phyloP scores from a whole-genome alignment of 1,284 basidiomycete species.

The Puccinia horiana region DNA sequence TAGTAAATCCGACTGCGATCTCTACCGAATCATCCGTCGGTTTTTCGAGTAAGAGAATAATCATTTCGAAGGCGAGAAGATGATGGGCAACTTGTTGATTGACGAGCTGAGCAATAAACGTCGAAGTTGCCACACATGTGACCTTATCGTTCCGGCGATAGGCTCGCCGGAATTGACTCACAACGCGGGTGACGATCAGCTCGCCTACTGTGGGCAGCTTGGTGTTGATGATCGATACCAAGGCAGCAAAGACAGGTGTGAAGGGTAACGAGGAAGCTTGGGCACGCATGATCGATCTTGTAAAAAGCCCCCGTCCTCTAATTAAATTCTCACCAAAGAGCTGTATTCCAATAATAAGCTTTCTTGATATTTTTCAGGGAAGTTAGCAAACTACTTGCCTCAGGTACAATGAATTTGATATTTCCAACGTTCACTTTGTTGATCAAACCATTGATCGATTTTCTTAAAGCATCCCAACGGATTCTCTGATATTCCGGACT shows the following conservation, averaged over 20 bases:
- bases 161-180: constrained; percentile 90
- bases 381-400: constrained; percentile 59
- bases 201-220: constrained; percentile 97
- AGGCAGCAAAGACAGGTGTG: constrained; percentile 92
- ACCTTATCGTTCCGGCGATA: constrained; percentile 95
- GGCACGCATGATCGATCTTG: constrained; percentile 94
- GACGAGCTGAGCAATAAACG: constrained; percentile 94
- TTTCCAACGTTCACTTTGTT: constrained; percentile 82
- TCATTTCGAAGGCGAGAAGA: constrained; percentile 89
- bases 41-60: constrained; percentile 87
- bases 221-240: constrained; percentile 93
- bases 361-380: background rate
- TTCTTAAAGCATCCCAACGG: constrained; percentile 96
- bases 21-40: constrained; percentile 98
- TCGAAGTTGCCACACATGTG: constrained; percentile 88
- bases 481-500: constrained; percentile 92
- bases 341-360: constrained; percentile 38
- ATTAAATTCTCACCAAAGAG: constrained; percentile 88
- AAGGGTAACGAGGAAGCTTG: constrained; percentile 95
- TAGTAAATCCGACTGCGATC: constrained; percentile 94
- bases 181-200: constrained; percentile 79
- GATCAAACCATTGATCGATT: constrained; percentile 98
- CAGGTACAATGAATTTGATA: constrained; percentile 94
- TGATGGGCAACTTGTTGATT: constrained; percentile 95
- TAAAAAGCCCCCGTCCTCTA: constrained; percentile 82